Evolutionary conservation across 2,329 filamentous ascomycete genomes (phyloP).

Genomic region (Beauveria rudraprayagi): DNA sequence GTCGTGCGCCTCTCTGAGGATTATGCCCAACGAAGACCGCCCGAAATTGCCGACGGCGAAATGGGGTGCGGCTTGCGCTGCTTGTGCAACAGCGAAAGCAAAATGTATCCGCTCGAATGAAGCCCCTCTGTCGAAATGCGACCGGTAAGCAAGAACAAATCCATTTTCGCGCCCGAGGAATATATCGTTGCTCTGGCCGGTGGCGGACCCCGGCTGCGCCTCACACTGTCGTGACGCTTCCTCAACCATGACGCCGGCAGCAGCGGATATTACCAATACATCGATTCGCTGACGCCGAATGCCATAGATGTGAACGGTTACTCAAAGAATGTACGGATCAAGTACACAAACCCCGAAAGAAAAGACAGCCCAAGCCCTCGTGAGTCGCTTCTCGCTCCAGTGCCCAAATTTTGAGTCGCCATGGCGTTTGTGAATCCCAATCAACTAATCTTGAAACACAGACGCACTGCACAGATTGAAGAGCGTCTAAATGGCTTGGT

Average conservation of each 20-base stretch:
- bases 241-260: neutral
- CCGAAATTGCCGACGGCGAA: constrained; percentile 29
- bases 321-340: constrained; percentile 40
- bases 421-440: constrained; percentile 5
- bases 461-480: constrained; percentile 42
- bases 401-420: neutral
- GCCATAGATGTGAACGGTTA: constrained; percentile 37
- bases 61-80: constrained; percentile 43
- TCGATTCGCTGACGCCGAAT: neutral
- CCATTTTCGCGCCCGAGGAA: neutral
- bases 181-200: neutral
- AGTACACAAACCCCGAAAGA: constrained; percentile 42
- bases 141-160: constrained; percentile 26
- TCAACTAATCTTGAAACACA: constrained; percentile 16
- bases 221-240: neutral
- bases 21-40: constrained; percentile 15
- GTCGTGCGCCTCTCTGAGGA: neutral
- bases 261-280: neutral
- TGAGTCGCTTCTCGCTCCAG: constrained; percentile 24
- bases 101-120: constrained; percentile 39
- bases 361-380: constrained; percentile 42
- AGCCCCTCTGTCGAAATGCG: constrained; percentile 33
- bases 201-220: neutral
- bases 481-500: constrained; percentile 42
- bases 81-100: constrained; percentile 41